Evolutionary conservation across 345 rosid genomes (phyloP).

Genomic region (Citrus australasica): DNA sequence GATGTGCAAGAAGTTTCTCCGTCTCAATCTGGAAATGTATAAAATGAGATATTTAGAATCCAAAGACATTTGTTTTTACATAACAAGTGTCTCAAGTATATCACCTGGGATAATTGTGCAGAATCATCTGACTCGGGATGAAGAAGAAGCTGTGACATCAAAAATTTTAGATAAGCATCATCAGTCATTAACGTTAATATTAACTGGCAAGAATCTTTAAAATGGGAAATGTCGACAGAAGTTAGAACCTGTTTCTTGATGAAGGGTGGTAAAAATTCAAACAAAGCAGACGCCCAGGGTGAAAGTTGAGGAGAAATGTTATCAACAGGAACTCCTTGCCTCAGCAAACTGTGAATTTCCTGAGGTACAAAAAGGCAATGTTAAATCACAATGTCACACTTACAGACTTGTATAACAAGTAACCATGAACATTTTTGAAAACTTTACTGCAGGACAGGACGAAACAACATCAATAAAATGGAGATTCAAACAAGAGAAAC

Average conservation of each 20-base stretch:
- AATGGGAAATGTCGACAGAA: constrained; percentile 12
- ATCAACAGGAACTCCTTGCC: constrained; percentile 66
- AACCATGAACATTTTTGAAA: not conserved
- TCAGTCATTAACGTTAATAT: constrained; percentile 1
- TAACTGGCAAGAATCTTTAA: not conserved
- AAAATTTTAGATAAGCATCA: constrained; percentile 18
- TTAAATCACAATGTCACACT: not conserved
- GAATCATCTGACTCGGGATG: constrained; percentile 97
- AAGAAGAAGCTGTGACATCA: constrained; percentile 74
- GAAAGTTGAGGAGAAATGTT: constrained; percentile 85
- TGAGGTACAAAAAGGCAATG: constrained; percentile 28
- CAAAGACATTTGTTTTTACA: not conserved
- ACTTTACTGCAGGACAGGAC: not conserved
- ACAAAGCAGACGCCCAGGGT: constrained; percentile 97
- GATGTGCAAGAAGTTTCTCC: constrained; percentile 94
- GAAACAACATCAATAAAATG: not conserved
- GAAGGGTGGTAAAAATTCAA: constrained; percentile 85
- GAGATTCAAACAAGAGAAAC: not conserved
- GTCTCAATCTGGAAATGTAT: constrained; percentile 75
- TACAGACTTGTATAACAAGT: not conserved
- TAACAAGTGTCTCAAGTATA: constrained; percentile 7
- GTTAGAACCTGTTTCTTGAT: constrained; percentile 76
- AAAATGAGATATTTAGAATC: constrained; percentile 21
- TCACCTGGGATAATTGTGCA: constrained; percentile 99
- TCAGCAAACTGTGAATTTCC: constrained; percentile 82